Evolutionary conservation across 2,329 filamentous ascomycete genomes (phyloP), one percentile per base, ranked within the genome.

Genomic region (Alternaria gansuensis): DNA sequence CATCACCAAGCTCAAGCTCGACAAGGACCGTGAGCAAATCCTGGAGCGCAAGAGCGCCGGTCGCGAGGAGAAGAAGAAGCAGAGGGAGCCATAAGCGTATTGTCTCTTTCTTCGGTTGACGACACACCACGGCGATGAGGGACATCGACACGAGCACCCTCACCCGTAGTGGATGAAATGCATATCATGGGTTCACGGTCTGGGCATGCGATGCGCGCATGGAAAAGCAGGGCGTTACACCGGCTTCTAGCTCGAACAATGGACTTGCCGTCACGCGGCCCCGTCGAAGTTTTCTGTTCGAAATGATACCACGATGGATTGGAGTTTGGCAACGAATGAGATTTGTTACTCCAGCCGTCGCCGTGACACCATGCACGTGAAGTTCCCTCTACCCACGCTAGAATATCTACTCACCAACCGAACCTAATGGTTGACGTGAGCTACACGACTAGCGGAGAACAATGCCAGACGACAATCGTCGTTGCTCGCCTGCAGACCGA

Each of bases 1-100:
- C 85, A 91, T 99, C 86, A 97, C 90, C 85, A 97, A 97, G 89
- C 88, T 98, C 82, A 97, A 98, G 91, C 87, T 97, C 78, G 91
- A 95, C 87, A 94, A 95, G 89, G 91, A 96, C 84, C 90, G 92
- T 74, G 91, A 95, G 87, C 85, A 84, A 81, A 95, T 95, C 79
- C 86, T 96, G 75, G 91, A 92, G 84, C 88, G 92, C 83, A 92
- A 91, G 85, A 89, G 89, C 83, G 82, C 84, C 72, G 92, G 91
- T 78, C 89, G 91, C 68, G 91, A 94, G 84, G 85, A 88, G 80
- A 83, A 83, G 81, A 83, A 84, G 81, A 93, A 93, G 84, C 89
- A 89, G 83, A 82, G 69, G 57, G 73, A 77, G 73, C 71, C 73
- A 72, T 84, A 80, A 84, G 87, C 77, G 69, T 53, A 46, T 62